Evolutionary conservation across 345 rosid genomes (phyloP).

Genomic region (Sisymbrium altissimum): DNA sequence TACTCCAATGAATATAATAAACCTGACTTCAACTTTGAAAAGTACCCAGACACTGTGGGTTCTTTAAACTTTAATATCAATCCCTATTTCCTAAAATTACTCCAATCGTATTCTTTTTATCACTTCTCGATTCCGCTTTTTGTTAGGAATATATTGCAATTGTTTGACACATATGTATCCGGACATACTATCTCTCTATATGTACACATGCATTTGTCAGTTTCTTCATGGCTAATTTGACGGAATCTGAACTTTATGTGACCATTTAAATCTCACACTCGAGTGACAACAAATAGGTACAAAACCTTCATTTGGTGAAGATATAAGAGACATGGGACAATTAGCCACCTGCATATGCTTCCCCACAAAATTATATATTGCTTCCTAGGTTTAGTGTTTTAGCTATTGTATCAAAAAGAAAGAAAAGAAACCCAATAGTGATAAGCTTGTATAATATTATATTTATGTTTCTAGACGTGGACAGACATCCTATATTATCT

Average conservation of each 20-base stretch:
- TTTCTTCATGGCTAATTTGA: not conserved
- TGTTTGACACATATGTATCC: not conserved
- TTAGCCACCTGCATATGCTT: not conserved
- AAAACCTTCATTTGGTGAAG: no score
- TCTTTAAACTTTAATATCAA: not conserved
- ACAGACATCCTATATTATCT: not conserved
- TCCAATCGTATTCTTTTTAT: not conserved
- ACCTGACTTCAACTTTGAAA: constrained; percentile 7
- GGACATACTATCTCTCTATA: not conserved
- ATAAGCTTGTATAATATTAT: not conserved
- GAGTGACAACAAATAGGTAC: not conserved
- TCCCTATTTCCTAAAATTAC: not conserved
- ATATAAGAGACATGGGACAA: constrained; percentile 12
- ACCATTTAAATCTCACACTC: not conserved
- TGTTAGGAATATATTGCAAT: not conserved
- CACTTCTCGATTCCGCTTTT: constrained; percentile 1
- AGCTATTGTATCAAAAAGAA: not conserved
- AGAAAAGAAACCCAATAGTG: not conserved
- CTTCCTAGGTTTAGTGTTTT: not conserved
- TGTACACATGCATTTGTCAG: not conserved
- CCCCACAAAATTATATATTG: not conserved
- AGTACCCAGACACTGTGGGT: not conserved
- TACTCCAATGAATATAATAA: not conserved
- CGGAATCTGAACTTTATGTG: not conserved
- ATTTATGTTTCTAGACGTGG: not conserved